Evolutionary conservation across 225 moss, liverwort and hornwort species (phyloP).

Genomic region (Sphagnum contortum): DNA sequence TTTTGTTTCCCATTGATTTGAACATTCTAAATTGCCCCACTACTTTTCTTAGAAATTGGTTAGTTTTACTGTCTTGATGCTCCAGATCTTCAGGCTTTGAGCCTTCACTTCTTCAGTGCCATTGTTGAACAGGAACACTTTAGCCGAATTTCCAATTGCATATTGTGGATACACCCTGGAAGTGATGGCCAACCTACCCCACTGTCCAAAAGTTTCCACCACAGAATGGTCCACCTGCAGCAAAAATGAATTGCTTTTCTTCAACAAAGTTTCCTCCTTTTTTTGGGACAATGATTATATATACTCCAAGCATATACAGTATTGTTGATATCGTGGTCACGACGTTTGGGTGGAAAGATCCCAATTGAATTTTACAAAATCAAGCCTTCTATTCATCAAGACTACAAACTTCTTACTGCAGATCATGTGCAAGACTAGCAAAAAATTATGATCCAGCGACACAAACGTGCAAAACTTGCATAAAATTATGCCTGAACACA

Average conservation of each 20-base stretch:
- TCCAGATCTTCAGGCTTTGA: conserved; percentile 32
- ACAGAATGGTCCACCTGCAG: conserved; percentile 52
- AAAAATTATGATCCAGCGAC: no score
- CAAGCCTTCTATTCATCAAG: background rate
- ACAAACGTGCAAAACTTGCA: no score
- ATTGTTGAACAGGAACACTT: conserved; percentile 63
- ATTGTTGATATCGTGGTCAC: background rate
- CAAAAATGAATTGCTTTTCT: no score
- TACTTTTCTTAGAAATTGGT: conserved; percentile 6
- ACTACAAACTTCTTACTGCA: background rate
- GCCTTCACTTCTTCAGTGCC: conserved; percentile 27
- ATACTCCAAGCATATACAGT: background rate
- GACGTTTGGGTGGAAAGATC: background rate
- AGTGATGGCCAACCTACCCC: conserved; percentile 35
- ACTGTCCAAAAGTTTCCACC: conserved; percentile 48
- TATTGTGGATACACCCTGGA: conserved; percentile 55
- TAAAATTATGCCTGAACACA: no score
- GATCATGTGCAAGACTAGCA: background rate
- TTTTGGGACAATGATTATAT: background rate
- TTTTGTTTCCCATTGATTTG: no score
- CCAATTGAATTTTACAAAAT: background rate
- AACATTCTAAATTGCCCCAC: no score
- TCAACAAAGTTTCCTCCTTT: no score
- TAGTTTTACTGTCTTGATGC: conserved; percentile 17
- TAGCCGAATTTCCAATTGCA: conserved; percentile 28